A percentile compares a stretch with the other conserved stretches of the same genome.
These are phyloP conservation scores for Drechmeria coniospora DNA, from an alignment of 2,329 filamentous ascomycete genomes.

Conservation along the genomic window DNA sequence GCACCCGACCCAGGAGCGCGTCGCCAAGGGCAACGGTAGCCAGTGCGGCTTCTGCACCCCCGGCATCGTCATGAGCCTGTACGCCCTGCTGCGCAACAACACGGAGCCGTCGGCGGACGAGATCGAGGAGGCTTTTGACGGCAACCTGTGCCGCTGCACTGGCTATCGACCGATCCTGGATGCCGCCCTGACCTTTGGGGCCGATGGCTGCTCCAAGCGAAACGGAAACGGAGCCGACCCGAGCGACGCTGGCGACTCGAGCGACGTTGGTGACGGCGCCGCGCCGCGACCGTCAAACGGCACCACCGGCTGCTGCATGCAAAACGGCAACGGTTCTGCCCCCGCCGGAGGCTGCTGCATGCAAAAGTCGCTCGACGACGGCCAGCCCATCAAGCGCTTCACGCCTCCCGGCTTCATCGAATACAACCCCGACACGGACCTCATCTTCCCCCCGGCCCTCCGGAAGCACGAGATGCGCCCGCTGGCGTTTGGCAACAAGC, in stretches of 20 bases:
- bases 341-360: conserved; percentile 50
- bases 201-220: conserved; percentile 33
- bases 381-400: conserved; percentile 49
- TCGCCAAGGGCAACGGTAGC: conserved; percentile 81
- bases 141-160: conserved; percentile 89
- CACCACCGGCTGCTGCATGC: conserved; percentile 48
- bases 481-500: conserved; percentile 83
- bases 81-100: conserved; percentile 80
- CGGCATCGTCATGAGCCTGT: conserved; percentile 95
- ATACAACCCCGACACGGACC: conserved; percentile 82
- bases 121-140: conserved; percentile 92
- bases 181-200: conserved; percentile 78
- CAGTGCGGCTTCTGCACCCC: conserved; percentile 94
- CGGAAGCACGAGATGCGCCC: conserved; percentile 71
- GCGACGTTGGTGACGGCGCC: neutral
- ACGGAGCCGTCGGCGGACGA: conserved; percentile 62
- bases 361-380: conserved; percentile 33
- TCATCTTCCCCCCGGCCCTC: conserved; percentile 82
- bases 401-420: conserved; percentile 85
- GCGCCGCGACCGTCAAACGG: too few species aligned
- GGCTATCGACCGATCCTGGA: conserved; percentile 90
- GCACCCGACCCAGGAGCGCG: conserved; percentile 79
- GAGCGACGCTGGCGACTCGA: neutral
- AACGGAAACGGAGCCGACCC: conserved; percentile 14
- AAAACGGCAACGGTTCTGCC: conserved; percentile 34